Conservation (phyloP, 2,329 filamentous ascomycete genomes). For the Alternaria gaisen region DNA sequence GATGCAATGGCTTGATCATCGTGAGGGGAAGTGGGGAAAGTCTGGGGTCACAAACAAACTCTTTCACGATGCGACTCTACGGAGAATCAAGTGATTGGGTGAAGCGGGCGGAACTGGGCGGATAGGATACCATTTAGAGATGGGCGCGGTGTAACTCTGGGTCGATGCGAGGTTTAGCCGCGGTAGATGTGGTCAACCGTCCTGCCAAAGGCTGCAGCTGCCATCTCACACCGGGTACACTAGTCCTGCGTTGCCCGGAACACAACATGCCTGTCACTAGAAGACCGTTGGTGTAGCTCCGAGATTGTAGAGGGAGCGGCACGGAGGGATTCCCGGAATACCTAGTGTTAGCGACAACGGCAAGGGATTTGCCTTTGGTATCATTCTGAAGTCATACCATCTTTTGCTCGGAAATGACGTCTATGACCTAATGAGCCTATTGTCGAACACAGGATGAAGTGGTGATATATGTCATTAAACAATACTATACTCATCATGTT, state of each 20-base stretch:
- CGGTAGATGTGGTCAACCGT: constrained; percentile 3
- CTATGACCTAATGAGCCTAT: not conserved
- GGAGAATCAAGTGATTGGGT: constrained; percentile 22
- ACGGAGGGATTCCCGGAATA: not conserved
- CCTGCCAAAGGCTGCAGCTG: not conserved
- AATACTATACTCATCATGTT: constrained; percentile 8
- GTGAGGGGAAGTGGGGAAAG: constrained; percentile 31
- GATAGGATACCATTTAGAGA: constrained; percentile 1
- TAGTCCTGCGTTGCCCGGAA: not conserved
- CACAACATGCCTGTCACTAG: constrained; percentile 1
- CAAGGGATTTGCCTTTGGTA: not conserved
- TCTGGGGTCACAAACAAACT: constrained; percentile 18
- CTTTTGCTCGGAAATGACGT: not conserved
- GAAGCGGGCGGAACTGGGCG: not conserved
- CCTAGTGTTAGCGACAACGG: not conserved
- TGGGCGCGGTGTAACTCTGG: not conserved
- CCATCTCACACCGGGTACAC: not conserved
- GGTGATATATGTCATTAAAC: constrained; percentile 10
- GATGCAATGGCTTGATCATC: constrained; percentile 6
- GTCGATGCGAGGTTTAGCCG: constrained; percentile 6
- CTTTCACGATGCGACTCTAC: constrained; percentile 6
- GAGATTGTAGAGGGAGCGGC: not conserved
- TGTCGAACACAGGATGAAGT: not conserved
- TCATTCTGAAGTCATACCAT: not conserved
- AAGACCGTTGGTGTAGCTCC: not conserved